These are phyloP conservation scores for Leccinum pellstonianum DNA, from an alignment of 768 basidiomycete genomes.

Conservation along the genomic window DNA sequence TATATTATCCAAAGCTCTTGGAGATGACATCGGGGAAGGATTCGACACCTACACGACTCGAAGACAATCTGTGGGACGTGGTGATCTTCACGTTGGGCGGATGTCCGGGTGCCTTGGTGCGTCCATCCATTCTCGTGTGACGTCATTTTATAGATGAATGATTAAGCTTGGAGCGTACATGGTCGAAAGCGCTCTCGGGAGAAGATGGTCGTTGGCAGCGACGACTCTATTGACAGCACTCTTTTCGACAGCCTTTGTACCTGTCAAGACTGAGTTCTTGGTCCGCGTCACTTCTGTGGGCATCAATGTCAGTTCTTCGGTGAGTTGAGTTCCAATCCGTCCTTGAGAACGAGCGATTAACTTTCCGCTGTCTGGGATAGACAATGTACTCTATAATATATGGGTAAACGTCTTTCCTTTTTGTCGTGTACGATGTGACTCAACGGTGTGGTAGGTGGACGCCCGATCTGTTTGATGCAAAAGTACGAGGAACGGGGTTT, in stretches of 20 bases:
- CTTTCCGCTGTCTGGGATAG: slow-evolving; percentile 31
- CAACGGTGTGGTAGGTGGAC: slow-evolving; percentile 52
- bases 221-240: slow-evolving; percentile 75
- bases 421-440: not conserved
- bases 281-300: slow-evolving; percentile 71
- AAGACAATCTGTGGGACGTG: slow-evolving; percentile 79
- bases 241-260: slow-evolving; percentile 69
- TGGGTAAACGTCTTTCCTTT: slow-evolving; percentile 36
- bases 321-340: slow-evolving; percentile 8
- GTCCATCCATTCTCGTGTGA: slow-evolving; percentile 22
- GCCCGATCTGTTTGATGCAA: slow-evolving; percentile 81
- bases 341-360: not conserved
- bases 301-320: slow-evolving; percentile 72
- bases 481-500: slow-evolving; percentile 84
- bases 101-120: slow-evolving; percentile 78
- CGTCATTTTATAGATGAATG: not conserved
- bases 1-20: slow-evolving; percentile 82
- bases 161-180: slow-evolving; percentile 82
- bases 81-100: slow-evolving; percentile 82
- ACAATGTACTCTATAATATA: slow-evolving; percentile 88
- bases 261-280: slow-evolving; percentile 54
- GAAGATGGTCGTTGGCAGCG: slow-evolving; percentile 68
- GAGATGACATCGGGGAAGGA: slow-evolving; percentile 45
- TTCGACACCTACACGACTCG: slow-evolving; percentile 43
- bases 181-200: slow-evolving; percentile 66